phyloP scores from a whole-genome alignment of 1,139 yeast species.

The Suhomyces choctaworum region DNA sequence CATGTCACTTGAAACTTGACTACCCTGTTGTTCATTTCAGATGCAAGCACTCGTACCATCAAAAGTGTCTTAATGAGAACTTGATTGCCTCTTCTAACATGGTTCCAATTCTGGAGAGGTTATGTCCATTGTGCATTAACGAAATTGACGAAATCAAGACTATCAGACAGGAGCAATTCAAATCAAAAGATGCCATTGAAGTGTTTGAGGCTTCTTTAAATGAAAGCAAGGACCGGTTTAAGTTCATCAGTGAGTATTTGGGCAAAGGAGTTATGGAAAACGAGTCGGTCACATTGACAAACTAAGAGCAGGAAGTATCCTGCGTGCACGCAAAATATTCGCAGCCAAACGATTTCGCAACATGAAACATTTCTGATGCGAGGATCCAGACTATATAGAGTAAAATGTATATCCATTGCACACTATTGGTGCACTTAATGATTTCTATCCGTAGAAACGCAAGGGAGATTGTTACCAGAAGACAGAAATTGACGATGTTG shows the following conservation, averaged over 20 bases:
- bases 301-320: background rate
- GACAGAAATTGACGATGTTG: too few relatives aligned
- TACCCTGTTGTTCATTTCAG: slow-evolving; percentile 82
- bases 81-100: slow-evolving; percentile 24
- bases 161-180: slow-evolving; percentile 59
- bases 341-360: slow-evolving; percentile 3
- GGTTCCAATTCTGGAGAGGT: slow-evolving; percentile 22
- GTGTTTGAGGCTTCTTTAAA: slow-evolving; percentile 60
- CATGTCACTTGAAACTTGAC: slow-evolving; percentile 70
- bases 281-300: slow-evolving; percentile 22
- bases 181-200: slow-evolving; percentile 60
- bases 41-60: slow-evolving; percentile 87
- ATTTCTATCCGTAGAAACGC: background rate
- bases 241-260: slow-evolving; percentile 73
- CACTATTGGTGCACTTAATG: too few relatives aligned
- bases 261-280: slow-evolving; percentile 84
- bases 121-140: slow-evolving; percentile 74
- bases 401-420: too few relatives aligned
- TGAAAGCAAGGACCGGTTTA: slow-evolving; percentile 66
- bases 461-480: background rate
- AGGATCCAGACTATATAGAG: too few relatives aligned
- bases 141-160: slow-evolving; percentile 68
- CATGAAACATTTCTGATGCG: slow-evolving; percentile 4
- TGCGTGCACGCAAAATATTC: background rate
- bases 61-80: slow-evolving; percentile 65